Percentiles rank a stretch among this genome's conserved stretches.
phyloP scores from a whole-genome alignment of 441 rosid genomes.

The Metrosideros polymorpha region DNA sequence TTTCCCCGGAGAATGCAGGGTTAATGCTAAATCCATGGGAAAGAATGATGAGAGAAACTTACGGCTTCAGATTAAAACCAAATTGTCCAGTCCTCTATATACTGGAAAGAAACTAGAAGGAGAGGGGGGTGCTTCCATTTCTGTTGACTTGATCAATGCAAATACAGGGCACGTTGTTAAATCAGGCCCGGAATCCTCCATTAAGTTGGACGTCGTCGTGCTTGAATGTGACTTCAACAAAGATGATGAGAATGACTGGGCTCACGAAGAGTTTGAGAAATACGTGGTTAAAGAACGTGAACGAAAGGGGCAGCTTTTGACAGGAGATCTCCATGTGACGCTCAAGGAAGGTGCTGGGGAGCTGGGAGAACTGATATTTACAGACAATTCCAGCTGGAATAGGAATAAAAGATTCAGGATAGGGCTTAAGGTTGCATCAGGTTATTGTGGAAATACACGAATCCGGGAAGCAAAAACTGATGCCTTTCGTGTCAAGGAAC shows the following conservation, averaged over 20 bases:
- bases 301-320: neutral
- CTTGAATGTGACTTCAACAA: neutral
- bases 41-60: neutral
- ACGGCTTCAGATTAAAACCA: neutral
- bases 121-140: neutral
- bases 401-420: neutral
- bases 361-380: neutral
- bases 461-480: neutral
- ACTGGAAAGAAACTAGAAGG: neutral
- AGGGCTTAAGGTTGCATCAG: neutral
- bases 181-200: neutral
- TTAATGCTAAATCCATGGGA: rapidly evolving
- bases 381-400: neutral
- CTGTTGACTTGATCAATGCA: neutral
- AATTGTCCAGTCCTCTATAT: neutral
- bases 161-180: neutral
- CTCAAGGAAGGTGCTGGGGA: neutral
- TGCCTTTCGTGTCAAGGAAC: neutral
- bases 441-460: neutral
- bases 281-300: neutral
- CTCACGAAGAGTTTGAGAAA: neutral
- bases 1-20: neutral
- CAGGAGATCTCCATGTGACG: neutral
- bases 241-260: neutral
- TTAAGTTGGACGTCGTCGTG: neutral